Base-by-base conservation (phyloP, 2,329 filamentous ascomycete genomes). In the Cladophialophora immunda region DNA sequence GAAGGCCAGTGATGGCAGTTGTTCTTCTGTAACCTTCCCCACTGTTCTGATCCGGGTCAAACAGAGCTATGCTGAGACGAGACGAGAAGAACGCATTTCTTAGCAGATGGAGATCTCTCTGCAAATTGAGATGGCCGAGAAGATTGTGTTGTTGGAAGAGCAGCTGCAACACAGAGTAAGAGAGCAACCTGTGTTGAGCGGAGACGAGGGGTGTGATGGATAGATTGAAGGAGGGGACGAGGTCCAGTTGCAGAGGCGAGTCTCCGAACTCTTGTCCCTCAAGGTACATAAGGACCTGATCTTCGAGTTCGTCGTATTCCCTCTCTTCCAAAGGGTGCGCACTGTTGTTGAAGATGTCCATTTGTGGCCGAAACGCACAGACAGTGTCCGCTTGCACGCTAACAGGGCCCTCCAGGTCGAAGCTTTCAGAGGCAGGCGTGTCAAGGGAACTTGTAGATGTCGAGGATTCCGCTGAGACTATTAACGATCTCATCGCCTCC, bases 21-120 rank as follows among this genome's bases (percentile, higher is more conserved):
- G 87, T 87, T 8, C 89, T 86, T 53, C 91, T 81, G 58, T 87
- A 87, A 52, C 91, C 85, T 75, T 97, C 92, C 2, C 93, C 91
- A 29, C 90, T 91, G 72, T 92, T 89, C 57, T 95, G 85, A 27
- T 96, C 89, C 0, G 93, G 88, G 67, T 94, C 91, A 73, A 98
- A 98, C 0, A 99, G 83, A 0, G 93, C 91, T 62, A 93, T 89
- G 0, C 92, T 90, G 1, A 99, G 84, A 1, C 90, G 88, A 58
- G 90, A 90, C 60, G 90, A 89, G 76, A 97, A 97, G 17, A 92
- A 84, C 5, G 93, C 93, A 73, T 95, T 93, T 1, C 93, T 91
- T 6, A 98, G 83, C 1, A 98, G 84, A 60, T 96, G 92, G 70
- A 95, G 97, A 52, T 90, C 86, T 66, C 87, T 88, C 73, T 97